phyloP scores from a whole-genome alignment of 495 filamentous ascomycete species.

The Penicillium daleae region DNA sequence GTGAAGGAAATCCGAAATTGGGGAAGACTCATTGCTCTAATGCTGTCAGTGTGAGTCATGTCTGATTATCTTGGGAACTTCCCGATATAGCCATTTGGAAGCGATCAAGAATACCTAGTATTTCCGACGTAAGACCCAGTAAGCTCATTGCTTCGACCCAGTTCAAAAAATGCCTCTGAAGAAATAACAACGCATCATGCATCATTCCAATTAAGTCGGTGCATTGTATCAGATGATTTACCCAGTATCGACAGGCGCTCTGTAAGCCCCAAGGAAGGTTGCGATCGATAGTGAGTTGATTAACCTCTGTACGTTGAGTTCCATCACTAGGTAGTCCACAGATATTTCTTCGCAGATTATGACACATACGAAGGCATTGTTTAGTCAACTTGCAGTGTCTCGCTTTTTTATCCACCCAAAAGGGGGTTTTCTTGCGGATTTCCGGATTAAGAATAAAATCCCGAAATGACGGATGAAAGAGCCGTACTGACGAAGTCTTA shows the following conservation, averaged over 20 bases:
- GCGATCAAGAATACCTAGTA: constrained; percentile 1
- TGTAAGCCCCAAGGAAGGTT: constrained; percentile 32
- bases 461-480: constrained; percentile 15
- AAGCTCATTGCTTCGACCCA: constrained; percentile 49
- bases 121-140: constrained; percentile 22
- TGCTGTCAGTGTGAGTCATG: constrained; percentile 1
- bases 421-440: constrained; percentile 10
- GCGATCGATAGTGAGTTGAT: constrained; percentile 18
- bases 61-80: constrained; percentile 1
- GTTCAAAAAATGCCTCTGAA: constrained; percentile 45
- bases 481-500: not conserved
- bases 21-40: constrained; percentile 22
- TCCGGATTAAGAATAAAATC: constrained; percentile 14
- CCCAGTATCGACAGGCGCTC: constrained; percentile 44
- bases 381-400: constrained; percentile 6
- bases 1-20: constrained; percentile 1
- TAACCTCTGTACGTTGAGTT: constrained; percentile 26
- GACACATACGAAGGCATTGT: constrained; percentile 37
- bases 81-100: not conserved
- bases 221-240: constrained; percentile 28
- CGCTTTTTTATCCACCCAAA: constrained; percentile 15
- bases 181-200: constrained; percentile 35
- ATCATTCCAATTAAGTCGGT: constrained; percentile 26
- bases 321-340: constrained; percentile 34
- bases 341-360: constrained; percentile 37